Percentiles rank a stretch among this genome's conserved stretches.
These are phyloP conservation scores for Aspergillus texensis DNA, from an alignment of 2,329 filamentous ascomycete species.

Conservation along the genomic window DNA sequence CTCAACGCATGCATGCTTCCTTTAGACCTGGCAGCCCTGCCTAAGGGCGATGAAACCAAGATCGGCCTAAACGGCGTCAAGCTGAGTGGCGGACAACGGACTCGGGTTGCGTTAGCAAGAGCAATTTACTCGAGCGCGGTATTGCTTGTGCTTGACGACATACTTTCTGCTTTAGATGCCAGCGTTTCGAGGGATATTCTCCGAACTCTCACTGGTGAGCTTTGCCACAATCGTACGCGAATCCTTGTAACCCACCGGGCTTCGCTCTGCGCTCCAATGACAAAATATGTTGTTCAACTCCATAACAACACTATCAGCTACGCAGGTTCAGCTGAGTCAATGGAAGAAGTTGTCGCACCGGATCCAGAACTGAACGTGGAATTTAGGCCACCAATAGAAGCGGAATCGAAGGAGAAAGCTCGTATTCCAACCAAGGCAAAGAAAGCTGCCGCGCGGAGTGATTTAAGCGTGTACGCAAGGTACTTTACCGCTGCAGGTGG, in stretches of 20 bases:
- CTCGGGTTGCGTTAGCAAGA: not conserved
- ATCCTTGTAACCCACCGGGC: not conserved
- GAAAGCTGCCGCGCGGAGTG: not conserved
- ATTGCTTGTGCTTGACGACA: not conserved
- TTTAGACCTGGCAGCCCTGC: not conserved
- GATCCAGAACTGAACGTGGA: not conserved
- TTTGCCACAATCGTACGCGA: not conserved
- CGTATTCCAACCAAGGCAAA: not conserved
- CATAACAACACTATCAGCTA: not conserved
- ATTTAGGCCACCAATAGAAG: not conserved
- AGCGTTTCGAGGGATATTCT: not conserved
- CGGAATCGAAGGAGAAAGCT: not conserved
- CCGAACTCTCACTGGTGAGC: not conserved
- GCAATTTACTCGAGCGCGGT: not conserved
- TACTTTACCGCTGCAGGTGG: not conserved
- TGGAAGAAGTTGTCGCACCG: not conserved
- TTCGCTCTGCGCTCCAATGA: not conserved
- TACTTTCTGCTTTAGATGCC: not conserved
- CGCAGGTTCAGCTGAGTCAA: not conserved
- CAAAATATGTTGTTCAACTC: not conserved
- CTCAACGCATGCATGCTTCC: not conserved
- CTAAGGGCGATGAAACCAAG: not conserved
- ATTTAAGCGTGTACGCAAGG: not conserved
- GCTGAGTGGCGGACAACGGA: not conserved
- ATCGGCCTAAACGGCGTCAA: not conserved